A percentile compares a stretch with the other conserved stretches of the same genome.
Evolutionary conservation across 805 yeast genomes (phyloP).

Genomic region (Metschnikowia kunwiensis): DNA sequence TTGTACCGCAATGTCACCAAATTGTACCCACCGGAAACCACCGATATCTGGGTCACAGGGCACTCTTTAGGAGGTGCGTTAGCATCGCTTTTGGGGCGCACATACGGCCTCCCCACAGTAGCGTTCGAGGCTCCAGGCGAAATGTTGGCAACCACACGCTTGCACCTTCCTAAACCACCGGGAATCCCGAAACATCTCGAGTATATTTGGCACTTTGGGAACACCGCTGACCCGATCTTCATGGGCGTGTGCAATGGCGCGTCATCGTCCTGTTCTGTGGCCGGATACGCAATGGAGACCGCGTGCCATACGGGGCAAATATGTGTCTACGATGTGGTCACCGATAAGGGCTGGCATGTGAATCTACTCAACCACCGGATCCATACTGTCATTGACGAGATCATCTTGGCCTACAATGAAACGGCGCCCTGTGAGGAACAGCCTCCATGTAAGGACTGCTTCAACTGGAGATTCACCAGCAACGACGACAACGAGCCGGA

Average conservation of each 20-base stretch:
- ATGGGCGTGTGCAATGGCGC: slow-evolving; percentile 98
- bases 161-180: slow-evolving; percentile 92
- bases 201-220: slow-evolving; percentile 92
- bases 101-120: slow-evolving; percentile 86
- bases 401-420: slow-evolving; percentile 66
- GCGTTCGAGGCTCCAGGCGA: slow-evolving; percentile 95
- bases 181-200: slow-evolving; percentile 76
- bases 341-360: slow-evolving; percentile 88
- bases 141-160: slow-evolving; percentile 70
- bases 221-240: slow-evolving; percentile 94
- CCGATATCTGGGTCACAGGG: slow-evolving; percentile 87
- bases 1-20: slow-evolving; percentile 68
- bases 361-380: slow-evolving; percentile 85
- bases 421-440: slow-evolving; percentile 73
- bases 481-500: slow-evolving; percentile 42
- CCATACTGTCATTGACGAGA: slow-evolving; percentile 82
- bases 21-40: slow-evolving; percentile 57
- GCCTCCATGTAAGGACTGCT: slow-evolving; percentile 87
- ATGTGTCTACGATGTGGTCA: slow-evolving; percentile 86
- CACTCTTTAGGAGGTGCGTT: slow-evolving; percentile 94
- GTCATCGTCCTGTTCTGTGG: slow-evolving; percentile 80
- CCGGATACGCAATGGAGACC: slow-evolving; percentile 97
- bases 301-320: slow-evolving; percentile 87
- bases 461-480: slow-evolving; percentile 76
- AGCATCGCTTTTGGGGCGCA: slow-evolving; percentile 76